phyloP scores from a whole-genome alignment of 768 basidiomycete species.

The Lentinula edodes region DNA sequence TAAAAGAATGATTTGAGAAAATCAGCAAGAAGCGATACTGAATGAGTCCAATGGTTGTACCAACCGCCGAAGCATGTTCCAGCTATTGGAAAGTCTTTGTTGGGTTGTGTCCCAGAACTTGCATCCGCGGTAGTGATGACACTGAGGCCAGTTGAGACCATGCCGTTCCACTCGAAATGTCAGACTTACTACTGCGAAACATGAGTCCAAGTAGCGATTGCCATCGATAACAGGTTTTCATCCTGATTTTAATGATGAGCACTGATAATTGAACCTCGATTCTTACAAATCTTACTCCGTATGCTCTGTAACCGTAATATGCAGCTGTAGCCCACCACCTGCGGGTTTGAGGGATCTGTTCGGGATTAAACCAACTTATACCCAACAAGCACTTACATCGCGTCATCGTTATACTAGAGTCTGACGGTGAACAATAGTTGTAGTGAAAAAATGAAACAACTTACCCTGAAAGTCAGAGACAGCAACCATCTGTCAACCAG shows the following conservation, averaged over 20 bases:
- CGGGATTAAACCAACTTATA: not conserved
- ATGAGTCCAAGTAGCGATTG: conserved; percentile 42
- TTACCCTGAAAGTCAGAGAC: not conserved
- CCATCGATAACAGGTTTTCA: conserved; percentile 33
- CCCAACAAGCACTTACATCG: conserved; percentile 25
- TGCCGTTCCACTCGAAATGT: not conserved
- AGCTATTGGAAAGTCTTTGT: conserved; percentile 35
- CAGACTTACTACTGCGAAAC: conserved; percentile 38
- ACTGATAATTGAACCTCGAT: not conserved
- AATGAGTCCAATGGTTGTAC: conserved; percentile 15
- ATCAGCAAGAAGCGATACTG: conserved; percentile 6
- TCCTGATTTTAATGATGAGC: conserved; percentile 16
- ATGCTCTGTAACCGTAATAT: conserved; percentile 42
- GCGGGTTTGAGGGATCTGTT: not conserved
- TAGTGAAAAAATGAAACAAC: not conserved
- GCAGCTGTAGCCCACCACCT: conserved; percentile 54
- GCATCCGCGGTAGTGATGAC: conserved; percentile 38
- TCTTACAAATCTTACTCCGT: conserved; percentile 17
- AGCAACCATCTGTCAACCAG: not conserved
- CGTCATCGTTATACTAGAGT: conserved; percentile 41
- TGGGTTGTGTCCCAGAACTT: conserved; percentile 26
- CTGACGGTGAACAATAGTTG: not conserved
- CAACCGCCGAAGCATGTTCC: conserved; percentile 41
- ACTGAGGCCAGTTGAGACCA: conserved; percentile 22
- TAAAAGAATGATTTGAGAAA: not conserved